Evolutionary conservation across 2,329 filamentous ascomycete species (phyloP), one percentile per base, ranked within the genome.

Genomic region (Truncatella angustata): DNA sequence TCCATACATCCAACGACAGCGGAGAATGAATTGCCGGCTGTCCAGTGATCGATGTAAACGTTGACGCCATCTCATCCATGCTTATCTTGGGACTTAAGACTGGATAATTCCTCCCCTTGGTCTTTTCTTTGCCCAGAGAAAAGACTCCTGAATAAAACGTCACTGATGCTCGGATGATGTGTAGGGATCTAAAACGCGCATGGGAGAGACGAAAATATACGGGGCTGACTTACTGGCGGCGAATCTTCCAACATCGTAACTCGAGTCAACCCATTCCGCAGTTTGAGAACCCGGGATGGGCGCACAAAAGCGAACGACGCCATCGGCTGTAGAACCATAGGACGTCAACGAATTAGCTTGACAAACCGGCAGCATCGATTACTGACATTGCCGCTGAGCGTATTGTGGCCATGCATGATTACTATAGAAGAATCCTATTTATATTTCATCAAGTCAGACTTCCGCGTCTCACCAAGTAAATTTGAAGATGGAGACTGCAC

Each of bases 371-470:
- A 40, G 16, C 7, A 10, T 18, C 14, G 4, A 6, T 6, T 14
- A 7, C 39, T 26, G 14, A 42, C 39, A 14, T 42, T 20, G 11
- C 20, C 39, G 39, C 39, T 42, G 39, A 20, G 14, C 20, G 39
- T 42, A 42, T 42, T 42, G 39, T 4, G 39, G 39, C 39, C 39
- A 42, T 42, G 39, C 39, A 12, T 16, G 39, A 20, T 42, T 42
- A 16, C 14, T 20, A 20, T 42, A 42, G 11, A 42, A 42, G 20
- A 16, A 42, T 5, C 39, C 39, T 42, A 42, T 16, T 18, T 24
- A 12, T 5, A 14, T 42, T 42, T 42, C 39, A 20, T 42, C 4
- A n/a, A n/a, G n/a, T n/a, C n/a, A n/a, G n/a, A n/a, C n/a, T n/a
- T n/a, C n/a, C n/a, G n/a, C n/a, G n/a, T n/a, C n/a, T n/a, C n/a